Base-by-base conservation (phyloP, 75 land plant species). In the Cryptomeria japonica region DNA sequence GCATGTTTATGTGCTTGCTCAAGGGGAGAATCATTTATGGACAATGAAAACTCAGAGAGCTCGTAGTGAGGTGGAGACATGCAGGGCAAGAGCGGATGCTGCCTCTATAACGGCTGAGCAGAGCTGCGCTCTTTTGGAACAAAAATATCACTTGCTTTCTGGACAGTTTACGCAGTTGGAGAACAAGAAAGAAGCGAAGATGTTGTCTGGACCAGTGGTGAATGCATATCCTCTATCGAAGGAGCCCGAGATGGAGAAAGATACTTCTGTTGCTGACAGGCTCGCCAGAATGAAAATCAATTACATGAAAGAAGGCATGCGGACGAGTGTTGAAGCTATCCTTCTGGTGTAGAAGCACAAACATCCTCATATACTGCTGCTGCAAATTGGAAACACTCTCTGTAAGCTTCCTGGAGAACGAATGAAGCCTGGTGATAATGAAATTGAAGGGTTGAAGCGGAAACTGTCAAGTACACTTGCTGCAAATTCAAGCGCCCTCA, bases 231-330 rank as follows among this genome's bases (percentile, higher is more conserved):
- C 99, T 55, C 93, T 98, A 39, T 94, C 99, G 88, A 98, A 98
- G 89, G 99, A 98, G 89, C 96, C 96, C 31, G 97, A 98, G 89
- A 97, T 98, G 97, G 99, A 98, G 94, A 98, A 98, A 90, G 99
- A 96, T 88, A 96, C 99, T 77, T 97, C 97, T 75, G 97, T 97
- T 53, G 96, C 99, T 58, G 99, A 98, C 88, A 96, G 99, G 64
- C 96, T 97, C 12, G 97, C 96, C 58, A 95, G 97, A 58, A 97
- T 98, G 99, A 97, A 95, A 89, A 95, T 96, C 90, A 98, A 97
- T 99, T 98, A 87, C n/a, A n/a, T n/a, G n/a, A n/a, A n/a, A n/a
- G n/a, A n/a, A n/a, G n/a, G n/a, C n/a, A n/a, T n/a, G n/a, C n/a
- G n/a, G n/a, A n/a, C n/a, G n/a, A n/a, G n/a, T n/a, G n/a, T n/a